Base-by-base conservation (phyloP, 768 basidiomycete genomes). In the Nidularia pulvinata region DNA sequence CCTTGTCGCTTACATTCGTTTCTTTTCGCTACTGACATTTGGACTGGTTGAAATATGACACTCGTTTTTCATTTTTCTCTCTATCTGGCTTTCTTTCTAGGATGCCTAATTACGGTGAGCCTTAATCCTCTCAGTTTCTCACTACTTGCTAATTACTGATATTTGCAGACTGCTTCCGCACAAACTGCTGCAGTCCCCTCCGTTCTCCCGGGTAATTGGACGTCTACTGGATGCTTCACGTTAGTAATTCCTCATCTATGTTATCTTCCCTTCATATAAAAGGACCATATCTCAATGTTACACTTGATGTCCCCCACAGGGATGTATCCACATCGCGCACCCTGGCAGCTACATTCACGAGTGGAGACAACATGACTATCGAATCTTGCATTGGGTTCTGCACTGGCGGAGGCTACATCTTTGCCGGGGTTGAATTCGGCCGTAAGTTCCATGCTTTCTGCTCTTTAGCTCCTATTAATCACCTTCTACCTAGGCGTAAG, bases 381-480 rank as follows among this genome's bases (percentile, higher is more conserved):
- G 84, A 78, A 50, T 63, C 58, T 0, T 78, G 76, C 52, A 71
- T 77, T 42, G 62, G 55, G 9, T 72, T 75, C 55, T 78, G 76
- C 49, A 47, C 54, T 46, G 58, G 61, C 7, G 65, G 55, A 5
- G 64, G 59, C 39, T 86, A 71, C 60, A 70, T 81, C 52, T 84
- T 79, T 54, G 83, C 86, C 10, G 88, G 88, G 6, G 74, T 84
- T 2, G 88, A 89, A 68, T 88, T 82, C 57, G 79, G 75, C 19
- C 79, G 75, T 77, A 60, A 57, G 72, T 63, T 14, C 22, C 44
- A 32, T n/a, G 19, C 7, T 11, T 30, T 44, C 14, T 9, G 13
- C 7, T 22, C 7, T 14, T 3, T 33, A n/a, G 34, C 42, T 22
- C 16, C 32, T 16, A 34, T 33, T 49, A 46, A 11, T 34, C 16